Base-by-base conservation (phyloP, 176 grass and related monocot genomes). In the bread wheat (Triticum aestivum) region DNA sequence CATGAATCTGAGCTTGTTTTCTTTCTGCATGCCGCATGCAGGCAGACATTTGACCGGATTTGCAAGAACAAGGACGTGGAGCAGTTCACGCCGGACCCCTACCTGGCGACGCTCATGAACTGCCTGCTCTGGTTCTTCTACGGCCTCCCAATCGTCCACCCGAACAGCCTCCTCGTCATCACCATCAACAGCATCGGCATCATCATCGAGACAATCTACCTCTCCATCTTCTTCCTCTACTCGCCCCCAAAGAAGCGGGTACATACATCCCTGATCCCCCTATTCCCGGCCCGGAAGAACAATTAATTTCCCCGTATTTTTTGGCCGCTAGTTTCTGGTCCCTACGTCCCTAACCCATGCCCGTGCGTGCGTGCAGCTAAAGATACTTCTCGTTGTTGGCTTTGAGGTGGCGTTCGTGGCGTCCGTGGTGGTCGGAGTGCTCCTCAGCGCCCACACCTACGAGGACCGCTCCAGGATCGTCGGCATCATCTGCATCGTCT, bases 101-200 rank as follows among this genome's bases (percentile, higher is more conserved):
- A 97, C 90, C 84, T 97, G 9, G 95, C 95, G 8, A 97, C 92
- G 4, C 78, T 92, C 13, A 67, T 97, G 62, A 97, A 97, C 83
- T 97, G 92, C 84, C 86, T 86, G 78, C 66, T 97, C 11, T 97
- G 95, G 95, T 78, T 97, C 1, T 88, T 94, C 38, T 94, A 94
- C 75, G 92, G 92, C 0, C 61, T 94, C 6, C 92, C 92, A 13
- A 0, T 88, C 11, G 87, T 94, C 20, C 90, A 94, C 44, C 44
- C 44, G 11, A 47, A 47, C 44, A 47, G 44, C 44, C 0, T 13
- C 11, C 44, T 47, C 44, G 88, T 94, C 29, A 5, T 69, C 38
- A 94, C 87, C 41, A 91, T 90, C 74, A 94, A 94, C 30, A 82
- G 87, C 82, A 0, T 73, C 7, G 90, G 92, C 0, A 35, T 94